Conservation (phyloP, 176 grass and related monocot species). For the Puya raimondii region DNA sequence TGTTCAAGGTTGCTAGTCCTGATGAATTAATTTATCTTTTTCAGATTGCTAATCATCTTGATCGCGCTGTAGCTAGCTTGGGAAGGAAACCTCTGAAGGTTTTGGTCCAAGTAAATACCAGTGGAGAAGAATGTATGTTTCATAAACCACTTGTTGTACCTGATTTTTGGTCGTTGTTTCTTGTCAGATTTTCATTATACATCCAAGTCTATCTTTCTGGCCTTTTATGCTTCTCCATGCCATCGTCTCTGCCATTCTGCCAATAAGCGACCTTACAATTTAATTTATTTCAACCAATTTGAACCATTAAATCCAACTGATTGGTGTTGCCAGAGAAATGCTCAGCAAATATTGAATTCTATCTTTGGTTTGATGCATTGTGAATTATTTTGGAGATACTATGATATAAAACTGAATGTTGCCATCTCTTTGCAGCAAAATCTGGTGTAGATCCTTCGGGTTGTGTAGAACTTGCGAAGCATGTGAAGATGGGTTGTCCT, state of each 20-base stretch:
- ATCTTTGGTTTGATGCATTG: too few relatives aligned
- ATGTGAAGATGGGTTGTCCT: constrained; percentile 75
- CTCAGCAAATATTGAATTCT: too few relatives aligned
- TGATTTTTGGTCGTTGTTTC: too few relatives aligned
- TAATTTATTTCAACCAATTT: too few relatives aligned
- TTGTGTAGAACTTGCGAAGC: constrained; percentile 70
- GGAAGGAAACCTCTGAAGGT: constrained; percentile 86
- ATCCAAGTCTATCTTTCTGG: too few relatives aligned
- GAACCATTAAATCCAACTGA: too few relatives aligned
- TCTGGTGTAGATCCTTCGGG: constrained; percentile 73
- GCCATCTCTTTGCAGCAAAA: constrained; percentile 60
- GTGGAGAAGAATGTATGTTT: constrained; percentile 93
- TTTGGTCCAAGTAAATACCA: constrained; percentile 96
- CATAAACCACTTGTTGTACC: constrained; percentile 5
- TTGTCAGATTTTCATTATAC: too few relatives aligned
- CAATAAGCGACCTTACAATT: too few relatives aligned
- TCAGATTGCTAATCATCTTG: constrained; percentile 91
- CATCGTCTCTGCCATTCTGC: too few relatives aligned
- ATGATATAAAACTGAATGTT: background rate
- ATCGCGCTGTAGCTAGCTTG: constrained; percentile 71
- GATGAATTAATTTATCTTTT: constrained; percentile 19
- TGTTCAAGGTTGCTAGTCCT: background rate
- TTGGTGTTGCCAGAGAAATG: too few relatives aligned
- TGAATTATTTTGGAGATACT: background rate
- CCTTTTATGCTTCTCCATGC: too few relatives aligned